Percentiles rank a stretch among this genome's conserved stretches.
Conservation (phyloP, 306 rosid species). For the Vachellia collinsii region DNA sequence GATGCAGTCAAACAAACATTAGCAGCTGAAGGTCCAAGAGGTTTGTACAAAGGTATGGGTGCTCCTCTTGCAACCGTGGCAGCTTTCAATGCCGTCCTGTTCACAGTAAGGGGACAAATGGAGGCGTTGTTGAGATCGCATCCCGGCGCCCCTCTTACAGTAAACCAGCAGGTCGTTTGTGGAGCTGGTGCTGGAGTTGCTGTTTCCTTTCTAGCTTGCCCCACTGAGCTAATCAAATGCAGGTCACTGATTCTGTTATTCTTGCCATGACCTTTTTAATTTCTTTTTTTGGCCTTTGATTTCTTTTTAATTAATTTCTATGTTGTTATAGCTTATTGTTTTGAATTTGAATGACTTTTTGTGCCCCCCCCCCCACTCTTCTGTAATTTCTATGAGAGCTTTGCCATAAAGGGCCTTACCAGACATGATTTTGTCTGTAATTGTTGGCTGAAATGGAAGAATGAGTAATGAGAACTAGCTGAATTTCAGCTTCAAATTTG, state of each 20-base stretch:
- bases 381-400: background rate
- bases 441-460: background rate
- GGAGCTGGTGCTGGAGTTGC: constrained; percentile 98
- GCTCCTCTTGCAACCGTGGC: constrained; percentile 99
- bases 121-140: constrained; percentile 71
- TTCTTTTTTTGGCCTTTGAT: constrained; percentile 18
- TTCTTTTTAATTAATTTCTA: constrained; percentile 7
- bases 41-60: constrained; percentile 98
- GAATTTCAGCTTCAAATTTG: background rate
- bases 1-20: constrained; percentile 94
- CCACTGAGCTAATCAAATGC: constrained; percentile 95
- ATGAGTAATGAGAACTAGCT: background rate
- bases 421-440: background rate
- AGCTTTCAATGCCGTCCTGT: constrained; percentile 91
- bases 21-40: constrained; percentile 89
- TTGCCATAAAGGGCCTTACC: background rate
- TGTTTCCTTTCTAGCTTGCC: constrained; percentile 95
- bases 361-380: background rate
- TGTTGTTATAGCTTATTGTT: background rate
- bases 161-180: constrained; percentile 73
- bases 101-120: constrained; percentile 88
- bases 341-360: background rate
- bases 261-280: background rate
- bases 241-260: constrained; percentile 55
- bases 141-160: constrained; percentile 75